Conservation (phyloP, 768 basidiomycete species). For the Podaxis pistillaris region DNA sequence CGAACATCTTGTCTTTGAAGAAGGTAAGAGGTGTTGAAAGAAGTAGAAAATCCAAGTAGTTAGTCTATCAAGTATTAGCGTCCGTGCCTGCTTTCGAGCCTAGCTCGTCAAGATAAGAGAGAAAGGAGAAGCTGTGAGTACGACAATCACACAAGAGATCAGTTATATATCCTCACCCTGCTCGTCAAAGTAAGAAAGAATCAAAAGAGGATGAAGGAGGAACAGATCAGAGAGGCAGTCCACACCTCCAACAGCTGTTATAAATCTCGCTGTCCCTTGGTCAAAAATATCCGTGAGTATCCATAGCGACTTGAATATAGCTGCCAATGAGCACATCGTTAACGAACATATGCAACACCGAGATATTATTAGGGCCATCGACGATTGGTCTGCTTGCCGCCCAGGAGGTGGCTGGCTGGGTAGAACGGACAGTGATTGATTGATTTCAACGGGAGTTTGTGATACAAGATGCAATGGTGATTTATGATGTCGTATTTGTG, state of each 20-base stretch:
- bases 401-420: neutral
- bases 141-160: neutral
- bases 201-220: conserved; percentile 14
- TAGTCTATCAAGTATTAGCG: conserved; percentile 8
- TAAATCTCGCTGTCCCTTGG: conserved; percentile 14
- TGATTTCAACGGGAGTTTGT: neutral
- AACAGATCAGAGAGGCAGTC: conserved; percentile 1
- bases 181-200: conserved; percentile 15
- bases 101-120: conserved; percentile 15
- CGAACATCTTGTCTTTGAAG: conserved; percentile 6
- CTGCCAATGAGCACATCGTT: neutral
- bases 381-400: neutral
- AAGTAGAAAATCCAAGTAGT: neutral
- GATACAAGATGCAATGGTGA: too few species aligned
- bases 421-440: neutral
- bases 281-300: conserved; percentile 3
- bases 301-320: conserved; percentile 7
- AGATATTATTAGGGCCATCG: neutral
- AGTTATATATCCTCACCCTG: conserved; percentile 18
- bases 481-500: too few species aligned
- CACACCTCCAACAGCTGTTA: conserved; percentile 8
- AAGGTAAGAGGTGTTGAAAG: neutral
- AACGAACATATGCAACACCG: neutral
- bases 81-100: conserved; percentile 29
- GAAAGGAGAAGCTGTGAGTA: neutral